A percentile compares a stretch with the other conserved stretches of the same genome.
phyloP scores from a whole-genome alignment of 2,329 filamentous ascomycete genomes.

The Alternaria dauci region DNA sequence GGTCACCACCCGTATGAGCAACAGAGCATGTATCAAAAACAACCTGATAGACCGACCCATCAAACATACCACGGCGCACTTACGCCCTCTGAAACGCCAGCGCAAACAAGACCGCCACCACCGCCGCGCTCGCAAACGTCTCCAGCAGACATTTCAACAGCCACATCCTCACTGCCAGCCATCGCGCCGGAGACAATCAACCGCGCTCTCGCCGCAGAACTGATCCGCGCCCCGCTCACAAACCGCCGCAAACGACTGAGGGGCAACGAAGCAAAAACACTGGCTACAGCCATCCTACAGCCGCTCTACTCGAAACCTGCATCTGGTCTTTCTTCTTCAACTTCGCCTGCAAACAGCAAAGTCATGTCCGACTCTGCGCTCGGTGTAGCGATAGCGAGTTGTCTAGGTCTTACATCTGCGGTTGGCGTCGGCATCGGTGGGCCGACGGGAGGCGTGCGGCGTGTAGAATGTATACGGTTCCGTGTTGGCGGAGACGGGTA shows the following conservation, averaged over 20 bases:
- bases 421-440: conserved; percentile 51
- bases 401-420: conserved; percentile 48
- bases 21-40: conserved; percentile 21
- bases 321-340: conserved; percentile 15
- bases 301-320: conserved; percentile 46
- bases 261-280: conserved; percentile 57
- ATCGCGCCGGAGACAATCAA: conserved; percentile 55
- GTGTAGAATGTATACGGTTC: conserved; percentile 54
- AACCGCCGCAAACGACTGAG: conserved; percentile 54
- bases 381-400: conserved; percentile 53
- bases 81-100: conserved; percentile 44
- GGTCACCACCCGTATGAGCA: conserved; percentile 30
- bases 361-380: conserved; percentile 48
- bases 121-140: conserved; percentile 19
- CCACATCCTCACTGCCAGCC: conserved; percentile 17
- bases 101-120: conserved; percentile 29
- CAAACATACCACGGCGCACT: conserved; percentile 33
- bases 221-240: conserved; percentile 56
- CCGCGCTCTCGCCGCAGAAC: conserved; percentile 56
- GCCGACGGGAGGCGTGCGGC: conserved; percentile 45
- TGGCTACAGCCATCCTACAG: conserved; percentile 56
- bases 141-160: not conserved
- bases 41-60: conserved; percentile 30
- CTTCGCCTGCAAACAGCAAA: conserved; percentile 30
- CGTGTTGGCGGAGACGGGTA: conserved; percentile 52